Conservation (phyloP, 805 yeast species). For the Metschnikowia hibisci region DNA sequence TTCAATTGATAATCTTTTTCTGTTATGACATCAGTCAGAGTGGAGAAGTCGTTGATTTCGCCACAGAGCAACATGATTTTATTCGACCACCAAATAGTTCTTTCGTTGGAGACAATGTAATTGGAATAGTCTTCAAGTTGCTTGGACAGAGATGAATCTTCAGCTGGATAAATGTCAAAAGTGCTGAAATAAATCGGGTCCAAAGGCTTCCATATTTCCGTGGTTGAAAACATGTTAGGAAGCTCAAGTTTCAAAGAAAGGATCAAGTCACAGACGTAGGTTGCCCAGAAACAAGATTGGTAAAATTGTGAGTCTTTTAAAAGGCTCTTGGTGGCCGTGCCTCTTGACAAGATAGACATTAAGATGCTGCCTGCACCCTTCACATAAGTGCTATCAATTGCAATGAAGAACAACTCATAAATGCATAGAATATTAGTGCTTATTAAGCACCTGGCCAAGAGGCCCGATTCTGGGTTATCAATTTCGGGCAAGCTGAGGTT, state of each 20-base stretch:
- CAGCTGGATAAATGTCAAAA: slow-evolving; percentile 8
- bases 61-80: slow-evolving; percentile 27
- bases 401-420: slow-evolving; percentile 37
- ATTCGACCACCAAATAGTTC: slow-evolving; percentile 36
- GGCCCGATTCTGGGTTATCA: slow-evolving; percentile 24
- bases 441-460: slow-evolving; percentile 33
- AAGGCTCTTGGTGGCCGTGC: slow-evolving; percentile 17
- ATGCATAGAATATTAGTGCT: slow-evolving; percentile 36
- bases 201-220: slow-evolving; percentile 29
- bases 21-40: slow-evolving; percentile 24
- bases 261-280: slow-evolving; percentile 33
- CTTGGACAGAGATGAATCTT: slow-evolving; percentile 3
- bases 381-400: slow-evolving; percentile 34
- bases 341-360: slow-evolving; percentile 24
- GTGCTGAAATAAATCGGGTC: slow-evolving; percentile 26
- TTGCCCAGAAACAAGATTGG: slow-evolving; percentile 36
- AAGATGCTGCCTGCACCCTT: slow-evolving; percentile 36
- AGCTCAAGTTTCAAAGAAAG: slow-evolving; percentile 29
- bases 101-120: slow-evolving; percentile 11
- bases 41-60: slow-evolving; percentile 28
- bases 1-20: slow-evolving; percentile 24
- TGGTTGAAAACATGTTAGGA: slow-evolving; percentile 32
- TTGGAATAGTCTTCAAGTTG: slow-evolving; percentile 7
- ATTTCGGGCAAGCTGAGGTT: slow-evolving; percentile 25
- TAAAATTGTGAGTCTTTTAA: slow-evolving; percentile 29